Evolutionary conservation across 2,329 filamentous ascomycete species (phyloP), one percentile per base, ranked within the genome.

Genomic region (Alternaria consortialis): DNA sequence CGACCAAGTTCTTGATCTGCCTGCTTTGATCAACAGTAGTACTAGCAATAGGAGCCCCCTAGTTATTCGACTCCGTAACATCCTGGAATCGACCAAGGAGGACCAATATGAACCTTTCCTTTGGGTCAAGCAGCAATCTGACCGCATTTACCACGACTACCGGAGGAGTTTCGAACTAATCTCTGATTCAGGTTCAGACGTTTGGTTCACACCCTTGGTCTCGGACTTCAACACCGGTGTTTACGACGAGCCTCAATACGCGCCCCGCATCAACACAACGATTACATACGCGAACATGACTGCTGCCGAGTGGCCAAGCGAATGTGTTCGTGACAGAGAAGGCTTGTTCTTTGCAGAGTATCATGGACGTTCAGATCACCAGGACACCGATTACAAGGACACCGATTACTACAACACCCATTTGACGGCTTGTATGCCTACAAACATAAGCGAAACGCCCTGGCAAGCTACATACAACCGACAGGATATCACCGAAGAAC

Each of bases 201-300:
- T 25, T 36, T 50, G 46, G 46, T 52, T 40, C 7, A 20, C 50
- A 52, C 50, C 50, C 6, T 13, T 52, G 23, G 15, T 25, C n/a
- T 52, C 36, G 36, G 36, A 15, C 36, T 52, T 29, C 48, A 29
- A 27, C 34, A 39, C 50, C 9, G 50, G 50, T 11, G 50, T 40
- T 23, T 31, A 52, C 27, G 3, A n/a, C 13, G 50, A 52, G 13
- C 25, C 34, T 39, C 50, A 52, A 17, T 52, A 52, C 23, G 50
- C 25, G n/a, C 50, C 50, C 4, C 50, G 50, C 50, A 27, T 52
- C 50, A 52, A 52, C 25, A 52, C 50, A n/a, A 40, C 50, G 11
- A 27, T 52, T 11, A 34, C 23, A 31, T 52, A 52, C 13, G 2
- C 23, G 50, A 40, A 52, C 23, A 40, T 52, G 34, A 39, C 36